Percentiles rank a stretch among this genome's conserved stretches.
phyloP scores from a whole-genome alignment of 2,329 filamentous ascomycete genomes.

The Aspergillus fructus region DNA sequence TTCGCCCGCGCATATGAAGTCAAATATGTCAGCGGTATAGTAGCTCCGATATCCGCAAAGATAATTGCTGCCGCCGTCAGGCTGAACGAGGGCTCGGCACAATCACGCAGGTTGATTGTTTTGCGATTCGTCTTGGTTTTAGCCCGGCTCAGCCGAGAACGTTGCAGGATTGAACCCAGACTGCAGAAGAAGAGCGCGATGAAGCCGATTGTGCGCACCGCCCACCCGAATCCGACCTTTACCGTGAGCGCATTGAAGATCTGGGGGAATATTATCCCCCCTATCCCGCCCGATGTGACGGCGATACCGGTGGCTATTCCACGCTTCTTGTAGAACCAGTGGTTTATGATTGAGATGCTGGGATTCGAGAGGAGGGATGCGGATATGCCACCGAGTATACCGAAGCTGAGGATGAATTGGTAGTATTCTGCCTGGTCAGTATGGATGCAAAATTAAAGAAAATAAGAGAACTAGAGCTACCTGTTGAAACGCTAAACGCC shows the following conservation, averaged over 20 bases:
- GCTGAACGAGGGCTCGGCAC: constrained; percentile 20
- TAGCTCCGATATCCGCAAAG: constrained; percentile 34
- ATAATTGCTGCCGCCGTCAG: constrained; percentile 29
- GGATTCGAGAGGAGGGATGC: constrained; percentile 32
- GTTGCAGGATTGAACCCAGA: constrained; percentile 19
- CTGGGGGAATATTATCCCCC: constrained; percentile 36
- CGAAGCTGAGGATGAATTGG: constrained; percentile 36
- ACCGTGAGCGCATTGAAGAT: constrained; percentile 30
- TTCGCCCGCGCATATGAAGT: constrained; percentile 29
- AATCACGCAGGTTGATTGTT: constrained; percentile 17
- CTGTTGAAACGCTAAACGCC: constrained; percentile 18
- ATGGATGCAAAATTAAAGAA: neutral
- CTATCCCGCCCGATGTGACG: constrained; percentile 34
- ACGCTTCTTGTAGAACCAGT: constrained; percentile 36
- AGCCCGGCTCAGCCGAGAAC: constrained; percentile 23
- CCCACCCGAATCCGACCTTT: constrained; percentile 31
- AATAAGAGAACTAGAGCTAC: too few relatives aligned
- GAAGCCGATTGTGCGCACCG: constrained; percentile 31
- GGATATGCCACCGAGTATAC: constrained; percentile 33
- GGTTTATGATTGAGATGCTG: constrained; percentile 29
- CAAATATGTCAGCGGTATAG: constrained; percentile 37
- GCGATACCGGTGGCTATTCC: constrained; percentile 36
- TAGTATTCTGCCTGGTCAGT: constrained; percentile 29
- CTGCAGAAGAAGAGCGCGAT: constrained; percentile 21
- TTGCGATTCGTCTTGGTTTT: constrained; percentile 18